Evolutionary conservation across 768 basidiomycete genomes (phyloP), one percentile per base, ranked within the genome.

Genomic region (Agrocybe chaxingu): DNA sequence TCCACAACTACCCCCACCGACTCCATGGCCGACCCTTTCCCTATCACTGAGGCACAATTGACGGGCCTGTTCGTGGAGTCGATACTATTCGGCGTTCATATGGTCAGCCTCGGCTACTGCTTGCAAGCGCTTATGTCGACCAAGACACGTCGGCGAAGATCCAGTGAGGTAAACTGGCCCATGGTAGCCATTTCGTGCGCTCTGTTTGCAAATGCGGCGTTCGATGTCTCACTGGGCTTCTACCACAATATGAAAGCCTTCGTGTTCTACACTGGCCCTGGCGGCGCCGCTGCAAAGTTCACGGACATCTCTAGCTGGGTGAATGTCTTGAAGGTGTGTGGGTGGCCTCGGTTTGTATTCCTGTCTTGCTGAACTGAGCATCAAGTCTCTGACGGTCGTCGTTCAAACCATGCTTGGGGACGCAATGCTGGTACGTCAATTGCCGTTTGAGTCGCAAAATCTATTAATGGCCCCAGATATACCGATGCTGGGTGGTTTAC

Each of bases 361-460:
- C 11, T 16, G 11, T 43, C 13, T 33, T 18, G 6, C 9, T 13
- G 19, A 34, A 50, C 11, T 8, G 1, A 11, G n/a, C 13, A 11
- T 4, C 9, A 45, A 60, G 58, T 51, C 58, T 3, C 43, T 47
- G 5, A 45, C 51, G 7, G 42, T 57, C 30, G 39, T 55, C 19
- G 33, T 50, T 11, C 58, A 57, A 41, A 55, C 55, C 4, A 48
- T 50, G 4, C 47, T 57, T 7, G 58, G 58, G 2, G 58, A 57
- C 40, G 58, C 53, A 3, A 55, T 60, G 53, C 51, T 60, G 56
- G 58, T 57, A 44, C 32, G 11, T 3, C 24, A 24, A 33, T 48
- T 19, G 9, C 45, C 10, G 13, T 9, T 16, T 6, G 8, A 11
- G 8, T 7, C 13, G 8, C 24, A 7, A 10, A 18, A 13, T 39